These are phyloP conservation scores for Fusarium acutatum DNA, from an alignment of 2,329 filamentous ascomycete species.

Conservation along the genomic window DNA sequence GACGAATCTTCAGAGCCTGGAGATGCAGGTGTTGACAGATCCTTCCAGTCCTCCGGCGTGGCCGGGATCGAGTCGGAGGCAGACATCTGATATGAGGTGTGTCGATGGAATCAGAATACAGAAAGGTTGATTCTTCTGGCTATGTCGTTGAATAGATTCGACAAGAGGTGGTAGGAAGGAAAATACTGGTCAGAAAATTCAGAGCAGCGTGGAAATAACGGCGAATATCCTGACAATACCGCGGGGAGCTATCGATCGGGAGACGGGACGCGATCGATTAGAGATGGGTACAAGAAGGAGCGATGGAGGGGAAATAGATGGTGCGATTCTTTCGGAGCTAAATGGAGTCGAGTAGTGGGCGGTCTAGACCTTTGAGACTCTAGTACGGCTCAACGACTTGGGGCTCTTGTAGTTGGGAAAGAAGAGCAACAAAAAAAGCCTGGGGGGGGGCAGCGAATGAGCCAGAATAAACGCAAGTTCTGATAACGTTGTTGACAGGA, in stretches of 20 bases:
- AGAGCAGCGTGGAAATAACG: slow-evolving; percentile 28
- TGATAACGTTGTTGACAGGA: slow-evolving; percentile 9
- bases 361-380: slow-evolving; percentile 37
- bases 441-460: neutral
- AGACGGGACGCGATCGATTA: slow-evolving; percentile 39
- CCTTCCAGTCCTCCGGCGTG: slow-evolving; percentile 57
- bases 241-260: slow-evolving; percentile 35
- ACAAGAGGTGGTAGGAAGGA: neutral
- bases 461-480: neutral
- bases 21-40: slow-evolving; percentile 50
- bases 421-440: slow-evolving; percentile 9
- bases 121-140: neutral
- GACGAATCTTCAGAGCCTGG: slow-evolving; percentile 58
- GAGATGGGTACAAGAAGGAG: slow-evolving; percentile 38
- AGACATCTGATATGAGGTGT: slow-evolving; percentile 29
- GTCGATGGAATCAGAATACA: slow-evolving; percentile 2
- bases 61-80: slow-evolving; percentile 52
- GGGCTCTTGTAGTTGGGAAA: slow-evolving; percentile 19
- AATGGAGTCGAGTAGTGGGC: slow-evolving; percentile 36
- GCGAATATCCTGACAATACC: slow-evolving; percentile 17
- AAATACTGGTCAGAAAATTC: slow-evolving; percentile 10
- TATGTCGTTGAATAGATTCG: neutral
- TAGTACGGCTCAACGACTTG: slow-evolving; percentile 25
- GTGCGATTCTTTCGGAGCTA: slow-evolving; percentile 42
- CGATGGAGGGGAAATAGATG: slow-evolving; percentile 40